Evolutionary conservation across 2,329 filamentous ascomycete species (phyloP).

Genomic region (Didymella pomorum): DNA sequence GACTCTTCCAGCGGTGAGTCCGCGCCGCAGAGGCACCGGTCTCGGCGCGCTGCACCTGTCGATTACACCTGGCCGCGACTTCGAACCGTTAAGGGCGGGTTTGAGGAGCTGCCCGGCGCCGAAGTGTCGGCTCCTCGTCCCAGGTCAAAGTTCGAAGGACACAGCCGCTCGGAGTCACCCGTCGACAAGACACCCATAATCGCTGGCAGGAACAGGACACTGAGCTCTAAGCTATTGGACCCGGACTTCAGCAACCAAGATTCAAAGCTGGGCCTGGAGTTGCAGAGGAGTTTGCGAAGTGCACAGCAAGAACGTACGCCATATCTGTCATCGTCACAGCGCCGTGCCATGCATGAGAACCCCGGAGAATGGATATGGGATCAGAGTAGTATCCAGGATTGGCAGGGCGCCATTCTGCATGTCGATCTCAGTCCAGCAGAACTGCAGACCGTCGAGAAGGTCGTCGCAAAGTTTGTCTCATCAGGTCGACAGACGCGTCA

Average conservation of each 20-base stretch:
- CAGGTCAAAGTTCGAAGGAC: background rate
- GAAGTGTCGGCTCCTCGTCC: background rate
- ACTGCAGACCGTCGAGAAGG: slow-evolving; percentile 31
- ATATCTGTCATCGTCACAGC: slow-evolving; percentile 40
- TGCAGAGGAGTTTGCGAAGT: background rate
- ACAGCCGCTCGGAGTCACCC: slow-evolving; percentile 23
- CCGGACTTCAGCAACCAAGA: slow-evolving; percentile 32
- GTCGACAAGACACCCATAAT: slow-evolving; percentile 20
- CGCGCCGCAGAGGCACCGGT: slow-evolving; percentile 24
- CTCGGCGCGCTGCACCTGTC: slow-evolving; percentile 34
- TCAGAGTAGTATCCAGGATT: slow-evolving; percentile 29
- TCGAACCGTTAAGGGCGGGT: slow-evolving; percentile 8
- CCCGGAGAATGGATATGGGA: slow-evolving; percentile 37
- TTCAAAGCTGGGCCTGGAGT: slow-evolving; percentile 29
- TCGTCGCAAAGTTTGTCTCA: slow-evolving; percentile 18
- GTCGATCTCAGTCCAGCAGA: slow-evolving; percentile 45
- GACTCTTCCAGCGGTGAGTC: slow-evolving; percentile 35
- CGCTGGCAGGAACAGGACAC: slow-evolving; percentile 22
- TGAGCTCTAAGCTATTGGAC: slow-evolving; percentile 30
- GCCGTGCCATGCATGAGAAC: slow-evolving; percentile 24
- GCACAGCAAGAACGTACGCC: slow-evolving; percentile 22
- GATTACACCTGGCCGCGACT: slow-evolving; percentile 42
- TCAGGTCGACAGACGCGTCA: slow-evolving; percentile 15
- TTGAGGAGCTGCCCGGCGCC: slow-evolving; percentile 14
- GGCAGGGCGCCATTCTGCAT: slow-evolving; percentile 45